Base-by-base conservation (phyloP, 2,329 filamentous ascomycete genomes). In the Fusarium sp. region DNA sequence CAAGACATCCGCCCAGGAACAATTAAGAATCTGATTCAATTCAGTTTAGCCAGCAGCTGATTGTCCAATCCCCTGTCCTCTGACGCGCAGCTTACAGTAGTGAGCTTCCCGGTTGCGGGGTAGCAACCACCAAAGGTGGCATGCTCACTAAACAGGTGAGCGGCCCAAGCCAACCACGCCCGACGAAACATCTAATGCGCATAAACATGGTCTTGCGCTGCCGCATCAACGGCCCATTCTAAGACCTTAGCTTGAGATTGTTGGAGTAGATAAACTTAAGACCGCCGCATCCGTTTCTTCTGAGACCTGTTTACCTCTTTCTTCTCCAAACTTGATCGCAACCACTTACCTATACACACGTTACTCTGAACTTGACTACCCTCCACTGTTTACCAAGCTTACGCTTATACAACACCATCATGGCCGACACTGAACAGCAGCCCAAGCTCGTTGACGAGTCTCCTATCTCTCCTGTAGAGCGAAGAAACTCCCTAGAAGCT, bases 401-500 rank as follows among this genome's bases (percentile, higher is more conserved):
- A 29, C 27, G 52, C 46, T 48, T 35, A 33, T 18, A 49, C 55
- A 12, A 18, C 25, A 66, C 61, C 29, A 49, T 44, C 57, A 49
- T 82, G 80, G 73, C 79, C 66, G 78, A 79, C 49, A 68, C 70
- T 56, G 68, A 69, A 39, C 74, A 64, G 42, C 55, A 65, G 37
- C 52, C 73, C 46, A 46, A 64, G 45, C 39, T 70, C 37, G 81
- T 89, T 76, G 88, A 90, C 76, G 82, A 88, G 60, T 84, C 83
- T 49, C 82, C 87, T 65, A 85, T 90, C 79, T 86, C 86, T 31
- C 85, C 88, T 58, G 79, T 85, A 63, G 83, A 79, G 45, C 87
- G 89, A 76, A 89, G 88, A 80, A 91, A 93, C 84, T 94, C 92
- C 8, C 86, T 94, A 18, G 91, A 93, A 81, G 90, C 91, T 76